Evolutionary conservation across 1,139 yeast genomes (phyloP), one percentile per base, ranked within the genome.

Genomic region (Nakaseomyces uthaithaninus): DNA sequence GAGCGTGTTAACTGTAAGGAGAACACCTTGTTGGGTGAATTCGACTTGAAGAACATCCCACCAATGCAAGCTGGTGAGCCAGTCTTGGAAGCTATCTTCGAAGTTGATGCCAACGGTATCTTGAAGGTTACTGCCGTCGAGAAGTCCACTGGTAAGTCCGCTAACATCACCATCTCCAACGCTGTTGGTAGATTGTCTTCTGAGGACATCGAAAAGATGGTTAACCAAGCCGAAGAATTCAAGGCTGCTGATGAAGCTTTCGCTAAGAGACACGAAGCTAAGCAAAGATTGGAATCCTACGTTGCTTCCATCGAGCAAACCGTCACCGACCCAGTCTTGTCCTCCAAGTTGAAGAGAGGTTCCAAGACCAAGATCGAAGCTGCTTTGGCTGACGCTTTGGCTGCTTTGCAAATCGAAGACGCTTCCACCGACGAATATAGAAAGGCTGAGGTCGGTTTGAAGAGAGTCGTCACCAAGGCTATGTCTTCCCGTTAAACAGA

Each of bases 1-100:
- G 98, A 91, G 77, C 95, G 98, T 80, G 95, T 87, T 67, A 91
- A 89, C 94, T 89, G 97, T 80, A 69, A 86, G 60, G 97, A 91
- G 76, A 91, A 91, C 94, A 87, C 96, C 66, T 81, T 89, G 68
- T 84, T 91, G 69, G 98, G 98, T 79, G 96, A 91, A 77, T 91
- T 91, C 72, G 97, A 91, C 81, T 84, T 91, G 70, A 86, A 85
- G 78, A 91, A 91, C 74, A 86, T 91, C 63, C 98, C 98, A 69
- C 97, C 97, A 70, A 79, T 91, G 89, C 85, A 82, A 71, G 96
- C 95, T 72, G 97, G 97, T 74, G 97, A 89, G 74, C 97, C 97
- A 75, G 97, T 86, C 66, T 83, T 91, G 70, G 98, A 91, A 78
- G 94, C 96, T 64, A 91, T 89, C 73, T 91, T 91, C 70, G 98